phyloP scores from a whole-genome alignment of 805 yeast species.

The Wickerhamiella shivajii region DNA sequence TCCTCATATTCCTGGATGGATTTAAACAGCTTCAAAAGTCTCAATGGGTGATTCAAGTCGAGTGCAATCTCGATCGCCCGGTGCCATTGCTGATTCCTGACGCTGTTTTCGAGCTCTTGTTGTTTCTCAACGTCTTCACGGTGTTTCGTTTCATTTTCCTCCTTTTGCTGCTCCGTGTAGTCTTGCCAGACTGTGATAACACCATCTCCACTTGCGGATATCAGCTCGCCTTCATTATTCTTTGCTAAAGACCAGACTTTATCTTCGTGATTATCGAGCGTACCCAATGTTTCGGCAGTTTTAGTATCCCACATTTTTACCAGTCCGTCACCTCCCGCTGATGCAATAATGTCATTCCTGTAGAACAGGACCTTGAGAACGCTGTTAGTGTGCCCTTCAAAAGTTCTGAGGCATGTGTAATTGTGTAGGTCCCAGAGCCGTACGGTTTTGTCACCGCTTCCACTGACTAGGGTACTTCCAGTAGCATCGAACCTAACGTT shows the following conservation, averaged over 20 bases:
- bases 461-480: slow-evolving; percentile 59
- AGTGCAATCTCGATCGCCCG: slow-evolving; percentile 79
- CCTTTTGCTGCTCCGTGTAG: slow-evolving; percentile 59
- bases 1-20: slow-evolving; percentile 37
- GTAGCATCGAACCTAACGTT: slow-evolving; percentile 68
- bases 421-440: slow-evolving; percentile 80
- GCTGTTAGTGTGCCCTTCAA: slow-evolving; percentile 90
- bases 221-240: slow-evolving; percentile 44
- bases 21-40: slow-evolving; percentile 62
- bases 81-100: slow-evolving; percentile 64
- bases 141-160: slow-evolving; percentile 34
- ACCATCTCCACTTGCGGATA: slow-evolving; percentile 93
- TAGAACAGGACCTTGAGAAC: slow-evolving; percentile 70
- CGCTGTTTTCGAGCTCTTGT: slow-evolving; percentile 66
- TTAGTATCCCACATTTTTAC: slow-evolving; percentile 78
- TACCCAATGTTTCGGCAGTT: slow-evolving; percentile 63
- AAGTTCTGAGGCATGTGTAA: slow-evolving; percentile 60
- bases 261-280: slow-evolving; percentile 82
- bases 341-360: slow-evolving; percentile 36
- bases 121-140: slow-evolving; percentile 69
- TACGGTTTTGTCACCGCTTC: slow-evolving; percentile 85
- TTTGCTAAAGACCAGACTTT: slow-evolving; percentile 83
- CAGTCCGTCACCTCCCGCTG: slow-evolving; percentile 89
- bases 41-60: slow-evolving; percentile 79
- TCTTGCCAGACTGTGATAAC: slow-evolving; percentile 81